phyloP scores from a whole-genome alignment of 73 alveolate genomes.

The Paramecium primaurelia region DNA sequence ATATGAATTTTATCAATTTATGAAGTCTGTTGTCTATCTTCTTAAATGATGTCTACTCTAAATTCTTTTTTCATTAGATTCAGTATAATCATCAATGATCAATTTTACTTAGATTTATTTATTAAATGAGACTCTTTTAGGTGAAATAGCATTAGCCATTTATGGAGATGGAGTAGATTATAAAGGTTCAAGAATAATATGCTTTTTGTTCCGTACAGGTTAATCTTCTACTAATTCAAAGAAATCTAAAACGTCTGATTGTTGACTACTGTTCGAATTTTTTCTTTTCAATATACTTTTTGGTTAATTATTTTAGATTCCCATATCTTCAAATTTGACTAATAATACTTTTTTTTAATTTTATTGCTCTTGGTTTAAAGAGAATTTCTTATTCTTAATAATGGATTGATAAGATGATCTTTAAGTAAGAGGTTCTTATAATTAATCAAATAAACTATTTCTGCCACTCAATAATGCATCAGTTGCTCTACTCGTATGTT shows the following conservation, averaged over 20 bases:
- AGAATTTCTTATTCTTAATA: neutral
- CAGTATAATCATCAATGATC: neutral
- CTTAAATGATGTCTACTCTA: neutral
- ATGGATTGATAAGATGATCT: neutral
- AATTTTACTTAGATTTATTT: conserved; percentile 2
- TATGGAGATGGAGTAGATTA: neutral
- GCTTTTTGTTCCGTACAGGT: neutral
- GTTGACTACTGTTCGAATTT: conserved; percentile 20
- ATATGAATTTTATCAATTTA: neutral
- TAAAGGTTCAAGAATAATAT: conserved; percentile 17
- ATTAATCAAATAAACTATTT: neutral
- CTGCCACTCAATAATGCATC: neutral
- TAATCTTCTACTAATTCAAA: neutral
- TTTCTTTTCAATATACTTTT: conserved; percentile 35
- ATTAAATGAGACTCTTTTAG: conserved; percentile 28
- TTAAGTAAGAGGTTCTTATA: neutral
- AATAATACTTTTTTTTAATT: neutral
- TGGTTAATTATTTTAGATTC: neutral
- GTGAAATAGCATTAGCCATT: neutral
- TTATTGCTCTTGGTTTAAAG: neutral
- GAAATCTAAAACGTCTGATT: conserved; percentile 12
- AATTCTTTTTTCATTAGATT: neutral
- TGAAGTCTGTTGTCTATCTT: neutral
- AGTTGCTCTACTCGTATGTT: neutral
- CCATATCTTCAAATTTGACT: neutral